A percentile compares a stretch with the other conserved stretches of the same genome.
Evolutionary conservation across 768 basidiomycete species (phyloP).

Genomic region (Trametes punicea): DNA sequence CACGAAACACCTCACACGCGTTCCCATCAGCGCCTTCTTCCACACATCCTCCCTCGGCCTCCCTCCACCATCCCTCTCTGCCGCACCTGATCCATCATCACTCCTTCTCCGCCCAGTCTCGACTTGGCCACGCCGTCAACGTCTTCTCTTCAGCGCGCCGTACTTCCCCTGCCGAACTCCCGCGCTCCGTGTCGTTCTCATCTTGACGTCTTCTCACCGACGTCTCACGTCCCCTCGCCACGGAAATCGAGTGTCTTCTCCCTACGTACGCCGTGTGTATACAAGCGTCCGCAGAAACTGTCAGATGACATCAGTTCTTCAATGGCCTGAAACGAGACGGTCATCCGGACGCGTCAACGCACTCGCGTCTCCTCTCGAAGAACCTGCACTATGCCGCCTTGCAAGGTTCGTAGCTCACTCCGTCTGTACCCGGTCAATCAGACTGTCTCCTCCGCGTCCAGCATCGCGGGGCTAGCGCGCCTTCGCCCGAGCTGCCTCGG

Average conservation of each 20-base stretch:
- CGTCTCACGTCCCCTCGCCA: background rate
- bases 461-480: conserved; percentile 1
- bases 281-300: no score
- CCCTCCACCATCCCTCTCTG: background rate
- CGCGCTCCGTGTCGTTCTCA: background rate
- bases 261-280: no score
- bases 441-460: no score
- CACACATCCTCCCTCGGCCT: background rate
- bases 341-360: no score
- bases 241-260: no score
- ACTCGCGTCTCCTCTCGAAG: no score
- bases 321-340: background rate
- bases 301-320: no score
- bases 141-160: background rate
- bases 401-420: no score
- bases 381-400: no score
- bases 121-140: background rate
- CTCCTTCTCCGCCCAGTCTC: background rate
- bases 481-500: no score
- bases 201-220: background rate
- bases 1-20: background rate
- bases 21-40: background rate
- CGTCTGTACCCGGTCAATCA: no score
- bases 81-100: background rate
- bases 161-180: background rate